phyloP scores from a whole-genome alignment of 768 basidiomycete species.

The Boletus tomentosulus region DNA sequence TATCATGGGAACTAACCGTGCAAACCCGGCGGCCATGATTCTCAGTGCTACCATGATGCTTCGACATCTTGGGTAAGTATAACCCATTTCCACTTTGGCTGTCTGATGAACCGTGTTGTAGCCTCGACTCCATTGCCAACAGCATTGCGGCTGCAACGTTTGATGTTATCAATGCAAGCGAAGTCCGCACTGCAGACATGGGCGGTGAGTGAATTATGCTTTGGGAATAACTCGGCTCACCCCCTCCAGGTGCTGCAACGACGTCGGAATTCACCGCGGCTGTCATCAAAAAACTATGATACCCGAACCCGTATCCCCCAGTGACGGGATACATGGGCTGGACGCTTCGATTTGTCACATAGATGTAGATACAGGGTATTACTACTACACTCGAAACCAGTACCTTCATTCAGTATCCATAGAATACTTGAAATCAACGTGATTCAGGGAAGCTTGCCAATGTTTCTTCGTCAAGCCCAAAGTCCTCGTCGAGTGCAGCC shows the following conservation, averaged over 20 bases:
- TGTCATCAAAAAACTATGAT: slow-evolving; percentile 74
- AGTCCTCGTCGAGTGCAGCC: slow-evolving; percentile 39
- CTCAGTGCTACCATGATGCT: slow-evolving; percentile 98
- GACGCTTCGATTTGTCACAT: slow-evolving; percentile 15
- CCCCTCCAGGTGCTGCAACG: slow-evolving; percentile 64
- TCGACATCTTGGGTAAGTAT: slow-evolving; percentile 80
- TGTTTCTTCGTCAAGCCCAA: background rate
- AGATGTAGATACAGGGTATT: slow-evolving; percentile 23
- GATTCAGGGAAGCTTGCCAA: background rate
- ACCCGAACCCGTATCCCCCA: background rate
- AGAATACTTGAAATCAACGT: background rate
- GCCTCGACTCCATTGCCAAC: slow-evolving; percentile 91
- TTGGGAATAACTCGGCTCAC: slow-evolving; percentile 5
- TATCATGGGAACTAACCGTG: slow-evolving; percentile 93
- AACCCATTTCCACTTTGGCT: slow-evolving; percentile 11
- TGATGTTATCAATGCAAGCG: slow-evolving; percentile 83
- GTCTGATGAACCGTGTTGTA: slow-evolving; percentile 27
- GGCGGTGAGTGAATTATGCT: slow-evolving; percentile 57
- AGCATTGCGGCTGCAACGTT: slow-evolving; percentile 89
- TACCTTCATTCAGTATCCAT: slow-evolving; percentile 14
- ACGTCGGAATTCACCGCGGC: slow-evolving; percentile 95
- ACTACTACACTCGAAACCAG: slow-evolving; percentile 8
- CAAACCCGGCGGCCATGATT: slow-evolving; percentile 97
- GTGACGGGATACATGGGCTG: background rate
- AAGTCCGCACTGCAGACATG: slow-evolving; percentile 93